A percentile compares a stretch with the other conserved stretches of the same genome.
phyloP scores from a whole-genome alignment of 2,329 filamentous ascomycete genomes.

The Balansia obtecta region DNA sequence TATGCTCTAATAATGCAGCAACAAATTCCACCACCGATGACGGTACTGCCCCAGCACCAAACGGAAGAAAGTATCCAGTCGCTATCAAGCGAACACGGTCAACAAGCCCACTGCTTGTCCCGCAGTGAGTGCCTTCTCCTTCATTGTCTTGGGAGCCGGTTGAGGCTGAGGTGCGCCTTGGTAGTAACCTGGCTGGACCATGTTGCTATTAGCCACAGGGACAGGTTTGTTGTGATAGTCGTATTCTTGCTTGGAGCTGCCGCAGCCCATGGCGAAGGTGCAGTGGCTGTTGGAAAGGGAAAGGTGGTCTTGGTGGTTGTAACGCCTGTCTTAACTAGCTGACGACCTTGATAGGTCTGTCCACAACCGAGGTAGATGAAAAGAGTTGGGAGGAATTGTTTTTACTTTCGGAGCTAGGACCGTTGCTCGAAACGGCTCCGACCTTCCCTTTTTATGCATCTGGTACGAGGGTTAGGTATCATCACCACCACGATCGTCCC shows the following conservation, averaged over 20 bases:
- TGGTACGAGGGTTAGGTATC: not conserved
- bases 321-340: too few species aligned
- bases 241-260: not conserved
- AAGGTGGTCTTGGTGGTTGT: too few species aligned
- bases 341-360: not conserved
- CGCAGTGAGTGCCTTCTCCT: not conserved
- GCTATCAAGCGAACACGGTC: not conserved
- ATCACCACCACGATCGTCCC: too few species aligned
- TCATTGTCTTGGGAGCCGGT: not conserved
- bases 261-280: not conserved
- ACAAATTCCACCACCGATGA: too few species aligned
- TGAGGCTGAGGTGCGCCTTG: not conserved
- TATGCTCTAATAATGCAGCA: too few species aligned
- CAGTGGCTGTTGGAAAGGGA: not conserved
- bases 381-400: too few species aligned
- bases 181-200: not conserved
- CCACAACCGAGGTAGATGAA: not conserved
- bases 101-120: not conserved
- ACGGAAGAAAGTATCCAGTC: not conserved
- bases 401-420: too few species aligned
- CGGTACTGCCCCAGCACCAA: too few species aligned
- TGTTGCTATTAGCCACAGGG: not conserved
- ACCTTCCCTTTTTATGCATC: not conserved
- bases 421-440: not conserved
- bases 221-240: not conserved